Percentiles rank a stretch among this genome's conserved stretches.
These are phyloP conservation scores for Pseudonectria buxi DNA, from an alignment of 2,329 filamentous ascomycete species.

Conservation along the genomic window DNA sequence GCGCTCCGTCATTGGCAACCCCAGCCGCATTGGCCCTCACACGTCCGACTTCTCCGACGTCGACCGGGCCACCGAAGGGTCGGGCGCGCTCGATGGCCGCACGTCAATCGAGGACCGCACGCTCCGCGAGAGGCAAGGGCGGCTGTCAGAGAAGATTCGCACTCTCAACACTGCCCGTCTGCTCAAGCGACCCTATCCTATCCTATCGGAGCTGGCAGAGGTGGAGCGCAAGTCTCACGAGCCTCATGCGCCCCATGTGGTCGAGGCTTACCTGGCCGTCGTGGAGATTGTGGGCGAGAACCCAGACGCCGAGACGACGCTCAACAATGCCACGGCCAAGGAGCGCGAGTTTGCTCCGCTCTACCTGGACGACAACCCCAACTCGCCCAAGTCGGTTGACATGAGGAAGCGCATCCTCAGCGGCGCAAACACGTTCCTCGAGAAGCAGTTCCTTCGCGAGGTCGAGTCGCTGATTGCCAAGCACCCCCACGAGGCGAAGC, in stretches of 20 bases:
- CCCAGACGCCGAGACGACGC: constrained; percentile 48
- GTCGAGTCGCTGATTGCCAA: constrained; percentile 72
- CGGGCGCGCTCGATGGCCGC: constrained; percentile 37
- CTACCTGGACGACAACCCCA: constrained; percentile 69
- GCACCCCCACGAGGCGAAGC: constrained; percentile 79
- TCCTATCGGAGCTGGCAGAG: constrained; percentile 68
- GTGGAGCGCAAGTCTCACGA: constrained; percentile 66
- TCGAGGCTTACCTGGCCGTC: constrained; percentile 77
- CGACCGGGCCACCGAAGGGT: constrained; percentile 47
- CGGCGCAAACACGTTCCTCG: constrained; percentile 73
- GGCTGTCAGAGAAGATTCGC: constrained; percentile 73
- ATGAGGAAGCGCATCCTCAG: constrained; percentile 74
- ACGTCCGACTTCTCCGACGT: constrained; percentile 62
- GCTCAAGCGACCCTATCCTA: constrained; percentile 59
- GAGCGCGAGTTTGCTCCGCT: constrained; percentile 70
- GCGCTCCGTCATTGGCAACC: constrained; percentile 80
- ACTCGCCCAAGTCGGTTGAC: constrained; percentile 54
- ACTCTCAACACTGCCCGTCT: constrained; percentile 68
- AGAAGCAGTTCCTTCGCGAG: constrained; percentile 71
- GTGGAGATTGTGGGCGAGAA: constrained; percentile 73
- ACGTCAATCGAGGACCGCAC: constrained; percentile 62
- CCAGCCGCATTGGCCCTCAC: constrained; percentile 61
- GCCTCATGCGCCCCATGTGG: constrained; percentile 64
- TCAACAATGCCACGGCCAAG: constrained; percentile 58
- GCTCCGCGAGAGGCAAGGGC: constrained; percentile 75